phyloP scores from a whole-genome alignment of 2,329 filamentous ascomycete genomes.

The Sporothrix variecibatus region DNA sequence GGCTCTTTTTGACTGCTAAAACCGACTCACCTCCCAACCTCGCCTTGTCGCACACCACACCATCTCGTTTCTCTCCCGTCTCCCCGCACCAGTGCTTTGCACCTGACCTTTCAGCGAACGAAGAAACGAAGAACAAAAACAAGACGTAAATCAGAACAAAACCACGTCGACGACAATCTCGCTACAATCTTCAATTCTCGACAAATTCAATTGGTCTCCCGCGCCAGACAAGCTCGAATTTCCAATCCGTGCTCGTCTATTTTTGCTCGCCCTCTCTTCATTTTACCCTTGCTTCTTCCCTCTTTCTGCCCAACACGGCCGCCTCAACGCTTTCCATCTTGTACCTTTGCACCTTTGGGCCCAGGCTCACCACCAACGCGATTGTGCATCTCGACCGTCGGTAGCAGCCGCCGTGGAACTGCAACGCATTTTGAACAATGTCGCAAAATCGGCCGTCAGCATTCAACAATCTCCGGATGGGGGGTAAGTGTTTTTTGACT shows the following conservation, averaged over 20 bases:
- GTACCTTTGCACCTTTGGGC: constrained; percentile 29
- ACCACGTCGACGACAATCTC: not conserved
- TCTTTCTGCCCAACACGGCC: constrained; percentile 41
- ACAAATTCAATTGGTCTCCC: not conserved
- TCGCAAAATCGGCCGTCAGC: constrained; percentile 89
- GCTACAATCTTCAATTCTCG: not conserved
- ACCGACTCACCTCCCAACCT: constrained; percentile 22
- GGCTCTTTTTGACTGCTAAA: constrained; percentile 18
- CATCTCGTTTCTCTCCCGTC: constrained; percentile 7
- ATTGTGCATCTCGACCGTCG: constrained; percentile 28
- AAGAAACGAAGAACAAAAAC: not conserved
- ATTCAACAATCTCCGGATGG: constrained; percentile 88
- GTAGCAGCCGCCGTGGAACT: constrained; percentile 33
- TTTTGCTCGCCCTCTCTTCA: not conserved
- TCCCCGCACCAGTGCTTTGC: constrained; percentile 16
- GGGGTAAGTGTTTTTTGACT: constrained; percentile 70
- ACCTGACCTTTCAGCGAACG: constrained; percentile 20
- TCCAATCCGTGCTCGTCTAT: not conserved
- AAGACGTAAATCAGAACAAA: not conserved
- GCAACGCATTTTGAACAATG: constrained; percentile 54
- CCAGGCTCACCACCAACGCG: constrained; percentile 27
- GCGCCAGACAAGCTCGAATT: not conserved
- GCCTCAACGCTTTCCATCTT: constrained; percentile 32
- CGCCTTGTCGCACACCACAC: constrained; percentile 11
- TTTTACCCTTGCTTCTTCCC: not conserved